phyloP scores from a whole-genome alignment of 1,284 basidiomycete genomes.

The Trametes sp. region DNA sequence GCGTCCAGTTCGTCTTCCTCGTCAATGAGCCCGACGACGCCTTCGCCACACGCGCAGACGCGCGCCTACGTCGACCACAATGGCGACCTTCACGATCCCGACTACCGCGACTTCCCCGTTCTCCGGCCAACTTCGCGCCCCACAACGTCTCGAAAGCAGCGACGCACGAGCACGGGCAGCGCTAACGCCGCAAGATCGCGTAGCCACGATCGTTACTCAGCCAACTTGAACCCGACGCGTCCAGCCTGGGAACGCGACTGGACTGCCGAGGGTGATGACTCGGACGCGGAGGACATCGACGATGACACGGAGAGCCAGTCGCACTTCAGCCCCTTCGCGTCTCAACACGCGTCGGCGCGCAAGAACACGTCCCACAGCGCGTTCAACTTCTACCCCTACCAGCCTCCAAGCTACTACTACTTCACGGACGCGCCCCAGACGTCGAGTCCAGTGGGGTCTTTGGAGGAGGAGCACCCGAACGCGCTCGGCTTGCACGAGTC shows the following conservation, averaged over 20 bases:
- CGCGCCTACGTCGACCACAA: slow-evolving; percentile 64
- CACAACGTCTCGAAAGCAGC: slow-evolving; percentile 19
- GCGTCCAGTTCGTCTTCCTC: slow-evolving; percentile 49
- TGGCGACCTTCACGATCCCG: slow-evolving; percentile 72
- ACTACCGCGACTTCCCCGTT: slow-evolving; percentile 68
- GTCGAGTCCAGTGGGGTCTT: slow-evolving; percentile 36
- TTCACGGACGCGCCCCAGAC: slow-evolving; percentile 35
- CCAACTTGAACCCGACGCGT: slow-evolving; percentile 30
- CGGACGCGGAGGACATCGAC: slow-evolving; percentile 46
- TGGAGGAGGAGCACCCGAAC: slow-evolving; percentile 36
- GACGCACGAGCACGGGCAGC: slow-evolving; percentile 35
- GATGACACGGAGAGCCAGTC: slow-evolving; percentile 41
- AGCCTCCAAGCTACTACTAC: slow-evolving; percentile 34
- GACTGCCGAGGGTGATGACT: slow-evolving; percentile 34
- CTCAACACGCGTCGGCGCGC: slow-evolving; percentile 31
- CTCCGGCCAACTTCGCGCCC: slow-evolving; percentile 40
- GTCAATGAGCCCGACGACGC: slow-evolving; percentile 38
- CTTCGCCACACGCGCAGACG: slow-evolving; percentile 40
- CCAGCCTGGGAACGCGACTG: slow-evolving; percentile 47
- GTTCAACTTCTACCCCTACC: slow-evolving; percentile 25
- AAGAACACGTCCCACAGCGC: slow-evolving; percentile 31
- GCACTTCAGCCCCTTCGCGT: slow-evolving; percentile 37
- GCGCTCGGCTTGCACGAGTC: slow-evolving; percentile 34
- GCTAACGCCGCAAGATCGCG: slow-evolving; percentile 29
- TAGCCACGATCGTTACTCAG: slow-evolving; percentile 38